Percentiles rank a stretch among this genome's conserved stretches.
phyloP scores from a whole-genome alignment of 1,284 basidiomycete species.

The Tilletia caries region DNA sequence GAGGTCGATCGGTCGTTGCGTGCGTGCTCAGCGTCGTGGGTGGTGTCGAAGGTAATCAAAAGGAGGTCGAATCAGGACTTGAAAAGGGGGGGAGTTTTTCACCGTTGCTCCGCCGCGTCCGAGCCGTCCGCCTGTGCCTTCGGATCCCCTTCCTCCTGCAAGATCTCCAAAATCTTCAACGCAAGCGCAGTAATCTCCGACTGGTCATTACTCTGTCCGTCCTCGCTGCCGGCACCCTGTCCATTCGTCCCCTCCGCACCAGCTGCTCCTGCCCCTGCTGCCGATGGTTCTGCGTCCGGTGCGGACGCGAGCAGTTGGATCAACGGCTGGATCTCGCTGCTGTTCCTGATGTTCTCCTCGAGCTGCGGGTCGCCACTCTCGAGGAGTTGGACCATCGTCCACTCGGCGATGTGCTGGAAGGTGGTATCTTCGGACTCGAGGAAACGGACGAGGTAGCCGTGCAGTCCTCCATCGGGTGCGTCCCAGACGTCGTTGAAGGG shows the following conservation, averaged over 20 bases:
- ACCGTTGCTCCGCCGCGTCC: neutral
- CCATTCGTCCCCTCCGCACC: conserved; percentile 9
- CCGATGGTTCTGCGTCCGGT: conserved; percentile 15
- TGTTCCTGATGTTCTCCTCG: conserved; percentile 50
- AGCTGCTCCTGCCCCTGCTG: neutral
- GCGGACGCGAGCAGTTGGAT: conserved; percentile 38
- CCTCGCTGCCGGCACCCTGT: conserved; percentile 33
- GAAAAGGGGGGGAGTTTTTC: neutral
- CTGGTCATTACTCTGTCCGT: conserved; percentile 39
- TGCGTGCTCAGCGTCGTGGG: too few species aligned
- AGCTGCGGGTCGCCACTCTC: conserved; percentile 73
- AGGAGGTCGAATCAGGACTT: neutral
- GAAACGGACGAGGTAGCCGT: conserved; percentile 91
- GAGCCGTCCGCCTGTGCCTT: neutral
- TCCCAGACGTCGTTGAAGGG: conserved; percentile 99
- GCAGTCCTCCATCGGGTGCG: conserved; percentile 93
- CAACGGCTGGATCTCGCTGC: conserved; percentile 43
- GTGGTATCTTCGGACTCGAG: conserved; percentile 92
- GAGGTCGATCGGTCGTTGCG: too few species aligned
- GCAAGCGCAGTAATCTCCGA: conserved; percentile 47
- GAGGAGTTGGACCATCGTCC: conserved; percentile 89
- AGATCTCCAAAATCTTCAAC: conserved; percentile 48
- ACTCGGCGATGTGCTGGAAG: conserved; percentile 97
- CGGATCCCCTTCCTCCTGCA: conserved; percentile 15
- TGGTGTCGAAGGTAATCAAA: too few species aligned